Evolutionary conservation across 257 asterid genomes (phyloP), one percentile per base, ranked within the genome.

Genomic region (Capsicum rhomboideum): DNA sequence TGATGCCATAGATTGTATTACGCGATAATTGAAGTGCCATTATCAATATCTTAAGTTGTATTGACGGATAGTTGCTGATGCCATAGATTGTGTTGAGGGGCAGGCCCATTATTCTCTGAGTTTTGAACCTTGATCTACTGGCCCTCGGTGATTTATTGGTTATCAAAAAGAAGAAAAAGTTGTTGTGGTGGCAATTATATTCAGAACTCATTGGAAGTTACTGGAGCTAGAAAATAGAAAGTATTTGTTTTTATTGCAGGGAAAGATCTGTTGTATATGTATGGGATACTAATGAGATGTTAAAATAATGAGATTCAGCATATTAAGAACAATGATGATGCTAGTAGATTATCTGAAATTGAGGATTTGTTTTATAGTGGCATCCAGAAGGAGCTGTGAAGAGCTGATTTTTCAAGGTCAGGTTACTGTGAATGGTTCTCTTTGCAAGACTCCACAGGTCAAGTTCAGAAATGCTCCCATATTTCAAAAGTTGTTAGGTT

Each of bases 351-450:
- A 50, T 50, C 28, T 77, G 3, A 50, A 50, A 58, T 80, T 61
- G 4, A 79, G 86, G 66, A 81, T 84, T 83, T 55, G 56, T 88
- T 86, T 80, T 80, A 44, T 89, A 97, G 99, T 97, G 89, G 98
- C 98, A 54, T 97, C 99, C 50, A 91, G 99, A 88, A 89, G 99
- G 88, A 97, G 98, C 89, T 86, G 99, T 21, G 99, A 95, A 84
- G 98, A 97, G 89, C 92, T 97, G 87, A 95, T 97, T 80, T 93
- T 93, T 87, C 88, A 92, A 84, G 98, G 98, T 84, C 93, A 92
- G 89, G 99, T 97, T 85, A 92, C 96, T 21, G 98, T 95, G 66
- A 95, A 97, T 86, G 99, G 99, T 83, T 93, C 99, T 1, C 92
- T 93, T 20, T 97, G 99, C 92, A 91, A 89, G 52, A 91, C 94